Base-by-base conservation (phyloP, 2,329 filamentous ascomycete genomes). In the Trichoderma koningii region DNA sequence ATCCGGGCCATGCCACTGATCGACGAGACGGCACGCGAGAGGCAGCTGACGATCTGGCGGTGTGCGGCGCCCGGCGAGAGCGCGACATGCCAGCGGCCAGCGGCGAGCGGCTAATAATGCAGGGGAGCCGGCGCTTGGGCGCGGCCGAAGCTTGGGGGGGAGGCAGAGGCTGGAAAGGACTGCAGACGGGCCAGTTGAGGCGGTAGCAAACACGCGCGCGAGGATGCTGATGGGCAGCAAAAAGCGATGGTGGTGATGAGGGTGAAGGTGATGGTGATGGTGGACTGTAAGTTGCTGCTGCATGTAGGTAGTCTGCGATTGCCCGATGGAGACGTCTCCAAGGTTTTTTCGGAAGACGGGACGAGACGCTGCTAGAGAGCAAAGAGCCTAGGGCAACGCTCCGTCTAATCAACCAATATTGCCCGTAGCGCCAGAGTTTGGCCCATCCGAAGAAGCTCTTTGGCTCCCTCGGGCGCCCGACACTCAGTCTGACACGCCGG, bases 101-200 rank as follows among this genome's bases (percentile, higher is more conserved):
- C 41, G 47, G 52, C 62, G 21, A 23, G 21, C 21, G 21, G 21
- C 21, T 23, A 23, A 23, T 64, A 59, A 64, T 64, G 62, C 62
- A 64, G 62, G 62, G 62, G 62, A 59, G 28, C 30, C 28, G 41
- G 51, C 38, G 50, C 60, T 34, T 63, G 57, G 34, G 15, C 30
- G 23, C 28, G 30, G 30, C 41, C 17, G 41, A 45, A 28, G 47
- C 47, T 30, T 23, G 34, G 57, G 42, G 42, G 7, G 30, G 28
- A 28, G 28, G 5, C 23, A 38, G 55, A 44, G 41, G 55, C 17
- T 56, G 21, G 41, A 45, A 56, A n/a, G 14, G 41, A 28, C 42
- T 47, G 38, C 41, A 38, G 57, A 50, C 30, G 34, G 2, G 7
- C 28, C 47, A 38, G 23, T 38, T 12, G 42, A 9, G 2, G 26